Conservation (phyloP, 495 filamentous ascomycete species). For the Penicillium diatomitis region DNA sequence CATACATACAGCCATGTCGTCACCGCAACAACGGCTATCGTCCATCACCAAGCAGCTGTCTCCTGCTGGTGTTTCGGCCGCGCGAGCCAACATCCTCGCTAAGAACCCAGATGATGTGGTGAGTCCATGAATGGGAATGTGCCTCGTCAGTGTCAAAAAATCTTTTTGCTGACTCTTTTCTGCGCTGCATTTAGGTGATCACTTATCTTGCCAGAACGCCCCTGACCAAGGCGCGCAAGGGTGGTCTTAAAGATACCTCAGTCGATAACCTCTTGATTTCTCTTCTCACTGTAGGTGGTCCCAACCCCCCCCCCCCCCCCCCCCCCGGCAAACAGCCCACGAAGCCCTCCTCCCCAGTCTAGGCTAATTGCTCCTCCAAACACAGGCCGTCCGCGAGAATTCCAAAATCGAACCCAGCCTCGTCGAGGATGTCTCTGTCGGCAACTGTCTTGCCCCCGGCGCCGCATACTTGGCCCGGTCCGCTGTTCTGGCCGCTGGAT, state of each 20-base stretch:
- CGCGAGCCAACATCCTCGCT: slow-evolving; percentile 26
- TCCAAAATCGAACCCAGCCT: slow-evolving; percentile 73
- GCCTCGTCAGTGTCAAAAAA: background rate
- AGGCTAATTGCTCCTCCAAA: slow-evolving; percentile 1
- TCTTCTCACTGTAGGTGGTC: slow-evolving; percentile 57
- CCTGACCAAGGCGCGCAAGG: slow-evolving; percentile 69
- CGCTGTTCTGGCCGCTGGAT: slow-evolving; percentile 80
- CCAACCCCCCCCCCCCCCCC: background rate
- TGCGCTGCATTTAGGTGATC: slow-evolving; percentile 51
- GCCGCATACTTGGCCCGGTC: slow-evolving; percentile 81
- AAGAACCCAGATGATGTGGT: slow-evolving; percentile 40
- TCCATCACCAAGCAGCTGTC: slow-evolving; percentile 34
- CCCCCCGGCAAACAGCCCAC: background rate
- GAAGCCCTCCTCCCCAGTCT: background rate
- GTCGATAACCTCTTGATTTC: slow-evolving; percentile 76
- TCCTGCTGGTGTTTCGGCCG: slow-evolving; percentile 17
- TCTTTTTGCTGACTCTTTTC: background rate
- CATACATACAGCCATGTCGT: slow-evolving; percentile 24
- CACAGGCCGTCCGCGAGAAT: slow-evolving; percentile 48
- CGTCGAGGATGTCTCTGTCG: slow-evolving; percentile 86
- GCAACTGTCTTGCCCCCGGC: slow-evolving; percentile 56
- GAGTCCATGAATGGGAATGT: slow-evolving; percentile 3
- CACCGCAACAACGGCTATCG: slow-evolving; percentile 32
- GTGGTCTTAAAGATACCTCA: slow-evolving; percentile 84
- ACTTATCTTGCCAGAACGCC: slow-evolving; percentile 73